A percentile compares a stretch with the other conserved stretches of the same genome.
Conservation (phyloP, 768 basidiomycete genomes). For the Boletus insuetus region DNA sequence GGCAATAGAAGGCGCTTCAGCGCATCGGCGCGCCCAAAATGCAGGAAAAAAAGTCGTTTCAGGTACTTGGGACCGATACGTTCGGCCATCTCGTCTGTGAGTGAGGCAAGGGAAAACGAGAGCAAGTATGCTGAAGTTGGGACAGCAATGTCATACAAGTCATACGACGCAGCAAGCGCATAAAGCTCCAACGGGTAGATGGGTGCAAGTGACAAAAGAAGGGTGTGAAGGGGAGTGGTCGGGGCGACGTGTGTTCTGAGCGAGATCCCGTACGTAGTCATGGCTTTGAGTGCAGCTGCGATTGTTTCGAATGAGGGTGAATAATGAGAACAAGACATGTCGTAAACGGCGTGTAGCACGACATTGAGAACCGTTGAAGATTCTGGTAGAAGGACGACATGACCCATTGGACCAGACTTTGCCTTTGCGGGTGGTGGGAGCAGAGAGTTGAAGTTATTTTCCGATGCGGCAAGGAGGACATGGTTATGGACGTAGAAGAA, state of each 20-base stretch:
- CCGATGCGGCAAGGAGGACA: slow-evolving; percentile 55
- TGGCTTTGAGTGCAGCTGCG: slow-evolving; percentile 50
- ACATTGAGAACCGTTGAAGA: slow-evolving; percentile 64
- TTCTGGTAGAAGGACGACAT: slow-evolving; percentile 60
- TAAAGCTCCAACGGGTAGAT: slow-evolving; percentile 70
- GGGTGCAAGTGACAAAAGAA: slow-evolving; percentile 67
- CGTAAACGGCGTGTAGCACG: slow-evolving; percentile 69
- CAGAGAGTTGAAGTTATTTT: slow-evolving; percentile 60
- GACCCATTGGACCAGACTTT: slow-evolving; percentile 42
- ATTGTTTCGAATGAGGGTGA: slow-evolving; percentile 64
- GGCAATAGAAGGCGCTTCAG: slow-evolving; percentile 74
- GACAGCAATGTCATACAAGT: slow-evolving; percentile 72
- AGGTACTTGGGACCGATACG: slow-evolving; percentile 75
- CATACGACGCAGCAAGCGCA: slow-evolving; percentile 62
- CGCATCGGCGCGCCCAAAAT: slow-evolving; percentile 79
- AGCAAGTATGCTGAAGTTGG: slow-evolving; percentile 73
- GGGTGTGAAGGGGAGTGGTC: slow-evolving; percentile 52
- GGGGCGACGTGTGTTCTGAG: slow-evolving; percentile 47
- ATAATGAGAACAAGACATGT: slow-evolving; percentile 72
- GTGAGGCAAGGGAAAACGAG: slow-evolving; percentile 60
- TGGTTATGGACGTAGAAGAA: slow-evolving; percentile 80
- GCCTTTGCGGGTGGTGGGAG: slow-evolving; percentile 45
- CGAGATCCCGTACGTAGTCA: slow-evolving; percentile 59
- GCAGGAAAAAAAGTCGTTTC: slow-evolving; percentile 79
- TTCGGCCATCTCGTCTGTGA: slow-evolving; percentile 69